Evolutionary conservation across 441 rosid species (phyloP), one percentile per base, ranked within the genome.

Genomic region (Euphorbia celastroides): DNA sequence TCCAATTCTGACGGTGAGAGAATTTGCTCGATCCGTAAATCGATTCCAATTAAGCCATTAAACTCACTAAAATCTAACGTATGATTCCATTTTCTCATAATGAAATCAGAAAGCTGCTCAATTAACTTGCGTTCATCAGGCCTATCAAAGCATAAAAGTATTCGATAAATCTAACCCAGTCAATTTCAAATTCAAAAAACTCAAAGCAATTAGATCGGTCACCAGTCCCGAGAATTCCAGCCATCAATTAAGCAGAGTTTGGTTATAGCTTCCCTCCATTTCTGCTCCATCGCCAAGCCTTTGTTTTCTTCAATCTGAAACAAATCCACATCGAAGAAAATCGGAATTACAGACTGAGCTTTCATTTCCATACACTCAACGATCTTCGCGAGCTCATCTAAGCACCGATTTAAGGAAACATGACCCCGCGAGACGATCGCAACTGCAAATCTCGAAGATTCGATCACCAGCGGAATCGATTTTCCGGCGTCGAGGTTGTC

Each of bases 311-410:
- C 57, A n/a, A 44, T 38, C 14, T 44, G 44, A 2, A 12, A 57
- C 9, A 56, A 54, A 41, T 67, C 70, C 36, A 67, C 63, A 42
- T 67, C 12, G 14, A 9, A 57, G 44, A 67, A 57, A 57, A 67
- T 28, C 3, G 70, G 64, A 0, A 67, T 14, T 28, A 67, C 57
- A 42, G 64, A 56, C 14, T 62, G 72, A 48, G 30, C 44, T 27
- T n/a, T 67, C 25, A 16, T 17, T 66, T 66, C 62, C 23, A 17
- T 41, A 7, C 70, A 57, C 19, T 67, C 28, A 34, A 67, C 20
- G 42, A 67, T 67, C 57, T 42, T 41, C 48, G 19, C 64, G 57
- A 67, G 64, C 30, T 67, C 70, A 44, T 67, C 70, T 13, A 67
- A 67, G 34, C 57, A 67, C 64, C 42, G 16, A 57, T 30, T 57